Evolutionary conservation across 306 rosid species (phyloP).

Genomic region (Malus asiatica): DNA sequence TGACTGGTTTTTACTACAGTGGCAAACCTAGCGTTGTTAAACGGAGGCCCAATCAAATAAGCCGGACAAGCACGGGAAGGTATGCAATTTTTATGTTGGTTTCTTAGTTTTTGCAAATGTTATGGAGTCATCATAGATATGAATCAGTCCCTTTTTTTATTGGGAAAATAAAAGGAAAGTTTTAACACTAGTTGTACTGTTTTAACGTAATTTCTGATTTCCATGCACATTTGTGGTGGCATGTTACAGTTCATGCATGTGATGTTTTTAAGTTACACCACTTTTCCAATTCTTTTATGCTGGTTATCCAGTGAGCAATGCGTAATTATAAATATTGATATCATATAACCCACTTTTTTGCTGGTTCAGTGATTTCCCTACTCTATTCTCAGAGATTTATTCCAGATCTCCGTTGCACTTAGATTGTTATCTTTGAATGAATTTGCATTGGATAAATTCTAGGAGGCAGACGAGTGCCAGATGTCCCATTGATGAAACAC

Average conservation of each 20-base stretch:
- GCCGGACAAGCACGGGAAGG: constrained; percentile 65
- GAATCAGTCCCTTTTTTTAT: not conserved
- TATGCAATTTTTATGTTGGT: constrained; percentile 8
- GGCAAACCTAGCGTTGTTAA: constrained; percentile 64
- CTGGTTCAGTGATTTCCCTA: not conserved
- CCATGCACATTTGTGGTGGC: not conserved
- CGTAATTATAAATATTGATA: not conserved
- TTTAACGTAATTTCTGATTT: not conserved
- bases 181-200: not conserved
- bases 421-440: not conserved
- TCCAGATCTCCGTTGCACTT: not conserved
- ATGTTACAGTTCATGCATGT: not conserved
- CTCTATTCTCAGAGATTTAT: not conserved
- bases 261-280: not conserved
- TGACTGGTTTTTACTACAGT: constrained; percentile 83
- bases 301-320: not conserved
- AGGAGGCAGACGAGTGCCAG: not conserved
- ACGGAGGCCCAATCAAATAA: constrained; percentile 52
- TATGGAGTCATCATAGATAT: not conserved
- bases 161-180: not conserved
- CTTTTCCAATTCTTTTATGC: not conserved
- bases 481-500: not conserved
- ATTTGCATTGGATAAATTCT: not conserved
- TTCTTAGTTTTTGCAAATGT: not conserved
- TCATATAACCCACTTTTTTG: not conserved